Base-by-base conservation (phyloP, 2,329 filamentous ascomycete genomes). In the Cordyceps farinosa region DNA sequence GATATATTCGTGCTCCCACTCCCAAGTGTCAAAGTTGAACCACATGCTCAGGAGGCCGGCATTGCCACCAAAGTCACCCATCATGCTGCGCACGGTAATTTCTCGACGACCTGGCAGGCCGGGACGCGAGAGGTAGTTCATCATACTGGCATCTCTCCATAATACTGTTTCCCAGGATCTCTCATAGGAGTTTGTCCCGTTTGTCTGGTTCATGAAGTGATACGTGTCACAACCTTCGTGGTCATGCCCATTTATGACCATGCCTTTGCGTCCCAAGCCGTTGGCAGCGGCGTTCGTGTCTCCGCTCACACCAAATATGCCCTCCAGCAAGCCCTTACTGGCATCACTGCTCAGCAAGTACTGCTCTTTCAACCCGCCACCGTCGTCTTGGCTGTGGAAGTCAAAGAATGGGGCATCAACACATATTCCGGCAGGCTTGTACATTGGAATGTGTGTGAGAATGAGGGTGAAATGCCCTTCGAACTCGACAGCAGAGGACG, bases 11-110 rank as follows among this genome's bases (percentile, higher is more conserved):
- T 90, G 90, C 67, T 83, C 83, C 95, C 95, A 99, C 73, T 90
- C 86, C 80, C 86, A 88, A 1, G 76, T 75, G 2, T 82, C 79
- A 62, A 84, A 75, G 73, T 98, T 91, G 72, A 94, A 98, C 94
- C 94, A 99, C 1, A 90, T 83, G 66, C 90, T 95, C 47, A 99
- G 77, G 48, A 99, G 80, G 0, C 92, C 95, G 0, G 92, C 92
- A 73, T 97, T 95, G 27, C 95, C 95, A n/a, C 87, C 89, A 75
- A 90, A 99, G 63, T 91, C 90, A 62, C 95, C 95, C 95, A 99
- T 99, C 92, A 99, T 98, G 75, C 92, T 97, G 64, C 93, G 87
- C 2, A 99, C 90, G 0, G 95, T 99, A 67, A 98, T 87, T 76
- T 99, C 95, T 34, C 94, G 83, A 6, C 97, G 80, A 0, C 89